Conservation (phyloP, 176 grass and related monocot species). For the Lolium perenne region DNA sequence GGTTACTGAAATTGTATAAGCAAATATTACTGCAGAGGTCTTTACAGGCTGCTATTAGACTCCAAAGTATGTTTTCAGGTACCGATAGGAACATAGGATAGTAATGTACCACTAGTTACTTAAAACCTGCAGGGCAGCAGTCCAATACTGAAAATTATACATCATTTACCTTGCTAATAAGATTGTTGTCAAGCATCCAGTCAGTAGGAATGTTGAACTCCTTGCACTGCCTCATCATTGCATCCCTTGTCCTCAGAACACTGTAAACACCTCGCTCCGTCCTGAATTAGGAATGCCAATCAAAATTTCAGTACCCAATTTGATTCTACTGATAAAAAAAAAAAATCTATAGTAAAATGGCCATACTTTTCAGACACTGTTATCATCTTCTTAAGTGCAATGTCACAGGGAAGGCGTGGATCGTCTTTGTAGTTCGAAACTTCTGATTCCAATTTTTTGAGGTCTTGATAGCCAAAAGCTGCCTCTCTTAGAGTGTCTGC, state of each 20-base stretch:
- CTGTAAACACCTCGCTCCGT: slow-evolving; percentile 82
- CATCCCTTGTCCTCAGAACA: slow-evolving; percentile 86
- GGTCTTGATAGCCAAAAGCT: slow-evolving; percentile 92
- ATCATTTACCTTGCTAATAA: slow-evolving; percentile 84
- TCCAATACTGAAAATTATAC: background rate
- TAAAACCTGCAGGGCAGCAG: background rate
- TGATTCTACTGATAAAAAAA: background rate
- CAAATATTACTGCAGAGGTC: background rate
- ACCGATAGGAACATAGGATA: background rate
- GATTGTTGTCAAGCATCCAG: slow-evolving; percentile 93
- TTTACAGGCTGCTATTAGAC: background rate
- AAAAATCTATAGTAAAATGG: background rate
- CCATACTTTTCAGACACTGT: slow-evolving; percentile 90
- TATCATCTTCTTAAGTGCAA: slow-evolving; percentile 94
- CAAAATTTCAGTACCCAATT: slow-evolving; percentile 27
- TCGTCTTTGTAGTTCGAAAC: slow-evolving; percentile 93
- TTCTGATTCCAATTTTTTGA: slow-evolving; percentile 91
- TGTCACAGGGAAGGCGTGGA: slow-evolving; percentile 77
- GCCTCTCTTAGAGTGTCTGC: slow-evolving; percentile 90
- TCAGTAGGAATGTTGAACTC: slow-evolving; percentile 93
- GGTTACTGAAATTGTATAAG: background rate
- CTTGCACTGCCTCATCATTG: slow-evolving; percentile 78
- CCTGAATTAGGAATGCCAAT: slow-evolving; percentile 58
- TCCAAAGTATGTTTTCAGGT: background rate
- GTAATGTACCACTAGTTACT: background rate